Evolutionary conservation across 2,329 filamentous ascomycete genomes (phyloP), one percentile per base, ranked within the genome.

Genomic region (Venturia asperata): DNA sequence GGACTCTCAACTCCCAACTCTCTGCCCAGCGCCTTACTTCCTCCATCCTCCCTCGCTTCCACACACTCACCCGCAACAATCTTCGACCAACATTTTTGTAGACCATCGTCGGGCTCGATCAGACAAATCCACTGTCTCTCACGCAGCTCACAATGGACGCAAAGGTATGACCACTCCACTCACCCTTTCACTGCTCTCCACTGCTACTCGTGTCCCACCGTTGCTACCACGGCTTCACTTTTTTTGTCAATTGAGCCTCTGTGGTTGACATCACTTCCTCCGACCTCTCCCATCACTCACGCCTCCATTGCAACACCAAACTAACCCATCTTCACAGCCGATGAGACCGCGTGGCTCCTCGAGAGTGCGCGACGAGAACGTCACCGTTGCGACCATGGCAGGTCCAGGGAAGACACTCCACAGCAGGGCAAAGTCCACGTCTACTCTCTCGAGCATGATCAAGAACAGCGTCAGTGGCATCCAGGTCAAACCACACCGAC

Each of bases 351-450:
- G 80, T 70, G 83, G 86, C 72, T 76, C 79, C 61, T 76, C 86
- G 74, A 83, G 84, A 74, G 79, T 83, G 71, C 82, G 82, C 73
- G 88, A 91, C 78, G 91, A 95, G 77, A 94, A 94, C 76, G 77
- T 81, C 66, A 76, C 80, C n/a, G 78, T 81, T 64, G 75, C 79
- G 64, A 77, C 76, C 67, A 68, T 62, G 37, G 76, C 75, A 55
- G 72, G 74, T 64, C 68, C 80, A 67, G 83, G 83, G 70, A 86
- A 86, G 74, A 79, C 66, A 13, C 56, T 83, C 64, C 90, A 95
- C 71, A 87, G 91, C 71, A 88, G 89, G 68, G 88, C 91, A 78
- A 96, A 96, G 77, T 95, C 92, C 10, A 87, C 82, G 42, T 86
- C 75, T 76, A 88, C 77, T 77, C 83, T 82, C 69, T 90, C 78